Evolutionary conservation across 768 basidiomycete species (phyloP), one percentile per base, ranked within the genome.

Genomic region (Tricholoma matsutake): DNA sequence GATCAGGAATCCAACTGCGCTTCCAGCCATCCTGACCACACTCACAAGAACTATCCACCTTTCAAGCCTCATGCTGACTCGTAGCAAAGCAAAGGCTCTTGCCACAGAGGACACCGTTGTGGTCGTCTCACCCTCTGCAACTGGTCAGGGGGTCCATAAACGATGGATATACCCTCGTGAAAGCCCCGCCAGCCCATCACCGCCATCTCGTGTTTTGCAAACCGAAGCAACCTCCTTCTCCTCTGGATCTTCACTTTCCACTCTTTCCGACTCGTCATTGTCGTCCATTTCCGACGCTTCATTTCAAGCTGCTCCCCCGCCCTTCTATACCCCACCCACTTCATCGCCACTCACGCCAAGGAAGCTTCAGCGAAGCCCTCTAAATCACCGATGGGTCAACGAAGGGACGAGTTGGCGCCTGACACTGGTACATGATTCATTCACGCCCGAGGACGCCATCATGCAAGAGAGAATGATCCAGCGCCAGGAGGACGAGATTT

Each of bases 71-170:
- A 57, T 57, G 56, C 47, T 57, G 29, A 57, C 56, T 18, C 56
- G 56, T 20, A 57, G 56, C 32, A 57, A 57, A 47, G 56, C 56
- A 10, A 43, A 34, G 22, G 56, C 43, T 4, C 43, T 45, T 31
- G 29, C 56, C 56, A 14, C 41, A n/a, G 37, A 56, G 11, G 18
- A 43, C 25, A 41, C 32, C 16, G 13, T 22, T 22, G 31, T 57
- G 41, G 16, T 60, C 11, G 56, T 57, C 29, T 28, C 47, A 2
- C 63, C 59, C 32, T 63, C 63, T 9, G 63, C 59, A 18, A 63
- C 63, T 7, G 41, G 59, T 7, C 28, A 54, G 22, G 63, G 63
- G 16, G 45, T 57, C 28, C 59, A 63, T 35, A 60, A 28, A 18
- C 59, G 63, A 1, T 63, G 63, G 63, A 57, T 56, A 31, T 63